Conservation (phyloP, 2,329 filamentous ascomycete species). For the Cryphonectria japonica region DNA sequence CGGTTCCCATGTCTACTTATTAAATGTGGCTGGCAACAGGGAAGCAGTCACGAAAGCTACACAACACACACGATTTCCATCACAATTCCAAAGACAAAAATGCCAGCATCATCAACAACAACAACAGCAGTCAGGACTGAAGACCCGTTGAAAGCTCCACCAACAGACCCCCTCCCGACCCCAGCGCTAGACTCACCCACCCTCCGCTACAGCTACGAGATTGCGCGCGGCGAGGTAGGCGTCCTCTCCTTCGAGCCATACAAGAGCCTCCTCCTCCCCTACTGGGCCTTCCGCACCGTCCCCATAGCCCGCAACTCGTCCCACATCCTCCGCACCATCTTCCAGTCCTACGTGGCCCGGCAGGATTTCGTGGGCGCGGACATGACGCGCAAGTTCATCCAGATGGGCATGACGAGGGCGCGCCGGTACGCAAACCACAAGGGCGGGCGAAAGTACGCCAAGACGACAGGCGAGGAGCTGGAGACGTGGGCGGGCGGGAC, state of each 20-base stretch:
- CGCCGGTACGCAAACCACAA: slow-evolving; percentile 61
- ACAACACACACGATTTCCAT: background rate
- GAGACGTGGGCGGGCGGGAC: slow-evolving; percentile 41
- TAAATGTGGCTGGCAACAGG: background rate
- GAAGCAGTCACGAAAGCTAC: background rate
- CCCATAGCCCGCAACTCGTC: slow-evolving; percentile 56
- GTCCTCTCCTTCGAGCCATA: slow-evolving; percentile 68
- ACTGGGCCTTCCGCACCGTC: slow-evolving; percentile 62
- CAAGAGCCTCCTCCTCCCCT: slow-evolving; percentile 61
- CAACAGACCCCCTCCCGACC: slow-evolving; percentile 16
- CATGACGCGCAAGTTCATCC: slow-evolving; percentile 66
- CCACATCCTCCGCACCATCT: slow-evolving; percentile 51
- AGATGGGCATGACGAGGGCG: slow-evolving; percentile 68
- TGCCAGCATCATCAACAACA: background rate
- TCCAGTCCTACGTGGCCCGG: slow-evolving; percentile 53
- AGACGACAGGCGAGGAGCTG: slow-evolving; percentile 45
- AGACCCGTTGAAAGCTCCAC: slow-evolving; percentile 2
- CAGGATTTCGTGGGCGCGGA: slow-evolving; percentile 67
- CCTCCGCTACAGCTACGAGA: slow-evolving; percentile 48
- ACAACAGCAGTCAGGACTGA: background rate
- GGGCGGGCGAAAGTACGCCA: slow-evolving; percentile 57
- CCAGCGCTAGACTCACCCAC: slow-evolving; percentile 18
- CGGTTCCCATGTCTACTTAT: too few relatives aligned
- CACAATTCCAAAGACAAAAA: background rate
- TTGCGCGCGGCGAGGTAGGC: slow-evolving; percentile 63